Conservation (phyloP, 768 basidiomycete genomes). For the Mycena kentingensis region DNA sequence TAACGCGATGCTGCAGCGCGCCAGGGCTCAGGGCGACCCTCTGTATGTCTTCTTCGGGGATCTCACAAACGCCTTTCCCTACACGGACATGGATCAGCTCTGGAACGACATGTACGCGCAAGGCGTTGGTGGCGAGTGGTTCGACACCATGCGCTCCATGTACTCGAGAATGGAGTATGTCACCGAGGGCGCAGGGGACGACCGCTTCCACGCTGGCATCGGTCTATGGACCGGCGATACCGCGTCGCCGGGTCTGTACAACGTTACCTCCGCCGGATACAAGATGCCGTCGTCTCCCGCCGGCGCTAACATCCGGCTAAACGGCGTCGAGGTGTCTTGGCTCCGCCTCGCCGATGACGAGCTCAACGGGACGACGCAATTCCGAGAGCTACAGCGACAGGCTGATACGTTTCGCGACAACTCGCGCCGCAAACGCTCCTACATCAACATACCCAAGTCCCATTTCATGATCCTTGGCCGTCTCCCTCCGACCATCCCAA, state of each 20-base stretch:
- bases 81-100: slow-evolving; percentile 29
- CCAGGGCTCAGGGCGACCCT: slow-evolving; percentile 12
- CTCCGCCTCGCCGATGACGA: too few relatives aligned
- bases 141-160: too few relatives aligned
- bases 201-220: too few relatives aligned
- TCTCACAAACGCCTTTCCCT: slow-evolving; percentile 35
- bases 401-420: slow-evolving; percentile 19
- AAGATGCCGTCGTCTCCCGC: slow-evolving; percentile 7
- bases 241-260: slow-evolving; percentile 28
- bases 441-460: slow-evolving; percentile 27
- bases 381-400: slow-evolving; percentile 16
- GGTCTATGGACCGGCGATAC: slow-evolving; percentile 31
- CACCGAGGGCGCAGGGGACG: too few relatives aligned
- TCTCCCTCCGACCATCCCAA: background rate
- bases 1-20: slow-evolving; percentile 19
- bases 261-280: slow-evolving; percentile 25
- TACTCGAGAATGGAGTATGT: too few relatives aligned
- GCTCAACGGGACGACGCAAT: slow-evolving; percentile 27
- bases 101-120: slow-evolving; percentile 35
- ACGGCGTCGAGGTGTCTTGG: slow-evolving; percentile 11
- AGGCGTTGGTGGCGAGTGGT: too few relatives aligned
- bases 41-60: slow-evolving; percentile 29
- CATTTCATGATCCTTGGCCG: slow-evolving; percentile 22
- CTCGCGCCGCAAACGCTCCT: slow-evolving; percentile 26
- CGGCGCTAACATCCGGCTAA: slow-evolving; percentile 23